phyloP scores from a whole-genome alignment of 164 flowering plant genomes.

The Houttuynia cordata region DNA sequence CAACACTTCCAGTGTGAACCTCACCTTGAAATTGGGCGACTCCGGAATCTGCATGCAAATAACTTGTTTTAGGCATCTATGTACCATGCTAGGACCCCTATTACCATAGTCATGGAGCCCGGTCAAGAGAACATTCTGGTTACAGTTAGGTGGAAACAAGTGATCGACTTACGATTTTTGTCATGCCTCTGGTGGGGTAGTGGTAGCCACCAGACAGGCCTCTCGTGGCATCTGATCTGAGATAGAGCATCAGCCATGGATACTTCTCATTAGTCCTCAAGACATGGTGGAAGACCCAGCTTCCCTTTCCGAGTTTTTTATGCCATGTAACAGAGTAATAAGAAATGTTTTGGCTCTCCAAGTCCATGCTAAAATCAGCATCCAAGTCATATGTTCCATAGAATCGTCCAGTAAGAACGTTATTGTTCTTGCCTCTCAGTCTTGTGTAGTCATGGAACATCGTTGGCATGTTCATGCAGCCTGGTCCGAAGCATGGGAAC shows the following conservation, averaged over 20 bases:
- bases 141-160: no score
- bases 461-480: constrained; percentile 69
- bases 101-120: no score
- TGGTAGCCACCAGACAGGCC: constrained; percentile 71
- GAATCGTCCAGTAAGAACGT: constrained; percentile 38
- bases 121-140: no score
- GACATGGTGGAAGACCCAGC: constrained; percentile 54
- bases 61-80: no score
- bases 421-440: constrained; percentile 18
- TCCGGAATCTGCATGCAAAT: constrained; percentile 19
- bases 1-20: constrained; percentile 19
- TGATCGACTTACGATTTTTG: constrained; percentile 57
- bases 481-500: constrained; percentile 63
- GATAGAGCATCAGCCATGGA: constrained; percentile 77
- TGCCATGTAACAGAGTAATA: constrained; percentile 48
- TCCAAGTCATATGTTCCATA: constrained; percentile 54
- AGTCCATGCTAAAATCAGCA: constrained; percentile 16
- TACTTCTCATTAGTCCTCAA: constrained; percentile 57
- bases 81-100: no score
- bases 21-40: constrained; percentile 31
- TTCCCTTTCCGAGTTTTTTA: constrained; percentile 46
- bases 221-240: constrained; percentile 46
- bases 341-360: constrained; percentile 19
- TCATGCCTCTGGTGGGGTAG: constrained; percentile 49
- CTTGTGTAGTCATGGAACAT: constrained; percentile 42